Percentiles rank a stretch among this genome's conserved stretches.
phyloP scores from a whole-genome alignment of 2,329 filamentous ascomycete species.

The Coniochaeta sp. region DNA sequence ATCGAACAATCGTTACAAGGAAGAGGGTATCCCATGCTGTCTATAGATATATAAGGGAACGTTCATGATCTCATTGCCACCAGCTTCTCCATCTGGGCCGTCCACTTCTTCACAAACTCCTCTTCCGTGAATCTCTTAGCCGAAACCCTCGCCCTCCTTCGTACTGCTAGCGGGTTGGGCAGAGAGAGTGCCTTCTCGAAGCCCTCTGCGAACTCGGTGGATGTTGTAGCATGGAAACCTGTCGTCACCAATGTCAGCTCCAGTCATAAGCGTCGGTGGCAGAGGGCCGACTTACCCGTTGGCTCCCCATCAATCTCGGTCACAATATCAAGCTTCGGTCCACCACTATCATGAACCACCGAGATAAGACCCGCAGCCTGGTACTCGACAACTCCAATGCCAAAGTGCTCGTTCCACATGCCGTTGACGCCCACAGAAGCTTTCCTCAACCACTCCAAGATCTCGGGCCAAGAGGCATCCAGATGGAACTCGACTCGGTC shows the following conservation, averaged over 20 bases:
- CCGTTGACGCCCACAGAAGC: constrained; percentile 87
- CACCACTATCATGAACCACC: constrained; percentile 89
- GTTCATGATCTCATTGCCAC: constrained; percentile 31
- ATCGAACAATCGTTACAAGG: not conserved
- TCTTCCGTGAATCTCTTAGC: constrained; percentile 82
- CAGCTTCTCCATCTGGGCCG: constrained; percentile 64
- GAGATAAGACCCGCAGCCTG: constrained; percentile 89
- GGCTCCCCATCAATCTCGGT: constrained; percentile 68
- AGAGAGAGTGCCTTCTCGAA: constrained; percentile 72
- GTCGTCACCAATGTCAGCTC: constrained; percentile 13
- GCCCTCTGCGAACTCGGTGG: constrained; percentile 69
- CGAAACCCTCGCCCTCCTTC: constrained; percentile 67
- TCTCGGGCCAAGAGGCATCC: constrained; percentile 82
- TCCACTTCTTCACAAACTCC: constrained; percentile 75
- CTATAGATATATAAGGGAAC: not conserved
- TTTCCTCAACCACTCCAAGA: constrained; percentile 69
- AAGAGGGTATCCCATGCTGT: constrained; percentile 2
- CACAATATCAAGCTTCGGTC: constrained; percentile 90
- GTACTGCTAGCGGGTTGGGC: constrained; percentile 65
- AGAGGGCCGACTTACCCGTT: constrained; percentile 50
- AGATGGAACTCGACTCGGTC: constrained; percentile 81
- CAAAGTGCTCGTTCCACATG: constrained; percentile 99
- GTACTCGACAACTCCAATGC: constrained; percentile 96
- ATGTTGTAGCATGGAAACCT: constrained; percentile 81
- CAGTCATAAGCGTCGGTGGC: not conserved